These are phyloP conservation scores for Vishniacozyma victoriae DNA, from an alignment of 768 basidiomycete genomes.

Conservation along the genomic window DNA sequence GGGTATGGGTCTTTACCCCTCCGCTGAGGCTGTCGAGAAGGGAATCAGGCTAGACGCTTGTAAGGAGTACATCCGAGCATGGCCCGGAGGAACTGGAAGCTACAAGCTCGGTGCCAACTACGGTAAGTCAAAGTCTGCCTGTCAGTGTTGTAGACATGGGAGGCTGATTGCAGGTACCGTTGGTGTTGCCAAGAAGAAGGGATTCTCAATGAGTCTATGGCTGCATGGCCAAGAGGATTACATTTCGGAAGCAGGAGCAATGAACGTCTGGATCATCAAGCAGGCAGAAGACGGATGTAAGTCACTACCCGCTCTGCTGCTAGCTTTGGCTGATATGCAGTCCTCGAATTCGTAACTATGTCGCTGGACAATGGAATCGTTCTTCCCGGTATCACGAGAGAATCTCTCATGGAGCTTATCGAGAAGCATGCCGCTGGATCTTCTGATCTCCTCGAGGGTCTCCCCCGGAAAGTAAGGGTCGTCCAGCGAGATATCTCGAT, in stretches of 20 bases:
- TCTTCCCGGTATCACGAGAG: slow-evolving; percentile 37
- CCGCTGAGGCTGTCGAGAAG: slow-evolving; percentile 50
- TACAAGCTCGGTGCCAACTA: slow-evolving; percentile 64
- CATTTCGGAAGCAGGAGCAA: slow-evolving; percentile 39
- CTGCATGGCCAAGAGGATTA: slow-evolving; percentile 35
- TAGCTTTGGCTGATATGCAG: slow-evolving; percentile 4
- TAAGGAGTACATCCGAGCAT: slow-evolving; percentile 73
- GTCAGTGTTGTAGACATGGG: no score
- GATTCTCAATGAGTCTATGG: slow-evolving; percentile 39
- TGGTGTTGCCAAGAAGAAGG: slow-evolving; percentile 34
- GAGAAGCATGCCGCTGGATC: slow-evolving; percentile 23
- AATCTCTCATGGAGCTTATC: slow-evolving; percentile 35
- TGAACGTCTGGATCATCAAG: slow-evolving; percentile 42
- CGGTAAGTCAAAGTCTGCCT: slow-evolving; percentile 16
- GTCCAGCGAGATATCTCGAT: slow-evolving; percentile 39
- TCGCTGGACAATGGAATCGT: slow-evolving; percentile 37
- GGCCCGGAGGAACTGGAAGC: slow-evolving; percentile 85
- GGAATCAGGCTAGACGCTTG: slow-evolving; percentile 79
- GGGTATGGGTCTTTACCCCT: slow-evolving; percentile 26
- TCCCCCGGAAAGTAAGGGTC: slow-evolving; percentile 32
- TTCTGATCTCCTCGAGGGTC: slow-evolving; percentile 19
- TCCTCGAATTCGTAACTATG: slow-evolving; percentile 41
- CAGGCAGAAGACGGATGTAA: slow-evolving; percentile 35
- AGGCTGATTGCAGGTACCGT: slow-evolving; percentile 31
- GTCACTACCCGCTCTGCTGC: slow-evolving; percentile 3